Base-by-base conservation (phyloP, 2,329 filamentous ascomycete genomes). In the Falciphora oryzae region DNA sequence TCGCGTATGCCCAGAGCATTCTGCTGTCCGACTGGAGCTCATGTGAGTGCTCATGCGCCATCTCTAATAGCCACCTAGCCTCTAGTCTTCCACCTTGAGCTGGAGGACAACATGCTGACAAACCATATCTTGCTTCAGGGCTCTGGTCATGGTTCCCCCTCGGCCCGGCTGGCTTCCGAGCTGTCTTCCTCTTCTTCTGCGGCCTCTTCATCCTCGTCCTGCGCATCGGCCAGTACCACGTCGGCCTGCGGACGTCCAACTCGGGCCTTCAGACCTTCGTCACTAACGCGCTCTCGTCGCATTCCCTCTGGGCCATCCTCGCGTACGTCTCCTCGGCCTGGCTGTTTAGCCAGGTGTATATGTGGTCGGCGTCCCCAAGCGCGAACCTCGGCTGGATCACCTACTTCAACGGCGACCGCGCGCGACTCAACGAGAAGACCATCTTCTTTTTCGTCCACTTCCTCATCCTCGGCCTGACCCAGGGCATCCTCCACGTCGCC, bases 131-230 rank as follows among this genome's bases (percentile, higher is more conserved):
- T n/a, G 14, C 1, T 61, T 3, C 70, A 94, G 91, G 87, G 62
- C 79, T 97, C 67, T 97, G 92, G 93, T 81, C 88, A 70, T 94
- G 91, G 90, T 92, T 96, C 69, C 93, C 93, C 29, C 71, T 97
- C 56, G 91, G 92, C 63, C 82, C 83, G 64, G 86, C 89, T 59
- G 92, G 91, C 66, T 76, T 96, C 64, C 89, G 93, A 70, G 85
- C 92, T 7, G 73, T 89, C 22, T 82, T 92, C 67, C 84, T 97
- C 68, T 94, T 93, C 78, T 79, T 90, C 67, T 89, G 89, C 70
- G 87, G 86, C 66, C 85, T 97, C 66, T 80, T 87, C 65, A 84
- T 97, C 69, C 91, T 96, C 77, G 84, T 97, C 69, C 85, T 97
- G 63, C 91, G 93, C 72, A 92, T 97, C 71, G 88, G 90, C 59